Base-by-base conservation (phyloP, 1,139 yeast genomes). In the Debaryomyces nepalensis region DNA sequence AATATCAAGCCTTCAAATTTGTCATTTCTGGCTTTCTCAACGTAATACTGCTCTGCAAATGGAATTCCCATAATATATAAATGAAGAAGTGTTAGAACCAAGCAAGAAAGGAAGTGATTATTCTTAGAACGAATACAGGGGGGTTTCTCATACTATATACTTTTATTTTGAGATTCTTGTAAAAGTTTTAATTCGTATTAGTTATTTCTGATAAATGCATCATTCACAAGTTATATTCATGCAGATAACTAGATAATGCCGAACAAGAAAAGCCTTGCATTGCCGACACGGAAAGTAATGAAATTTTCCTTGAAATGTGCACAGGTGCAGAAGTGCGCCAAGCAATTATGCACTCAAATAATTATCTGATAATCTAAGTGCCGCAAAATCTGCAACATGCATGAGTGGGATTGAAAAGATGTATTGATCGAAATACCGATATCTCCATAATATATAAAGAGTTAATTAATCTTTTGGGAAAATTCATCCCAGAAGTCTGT, bases 1-100 rank as follows among this genome's bases (percentile, higher is more conserved):
- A 66, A 66, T 5, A 64, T 54, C 15, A 69, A 47, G 73, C 79
- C 73, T 40, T 66, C 70, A 46, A 52, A 73, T 42, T 55, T 59
- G 36, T 48, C 53, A 46, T 66, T 73, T 44, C 79, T 55, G 0
- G 58, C 53, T 22, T 39, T 52, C 50, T 76, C 81, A 19, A 64
- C 69, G 44, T 48, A 59, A 49, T 57, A 73, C 43, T 70, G 75
- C 2, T 55, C 44, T 9, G 52, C 40, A 37, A 60, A 65, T 4
- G 70, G 63, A 33, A 70, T 65, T 4, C 55, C n/a, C 45, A 27
- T 27, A 3, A n/a, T n/a, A 21, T 10, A 21, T 21, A 21, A 21
- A 21, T 21, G 10, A 21, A 21, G 7, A 7, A 21, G 24, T 21
- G n/a, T n/a, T n/a, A n/a, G n/a, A n/a, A n/a, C n/a, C n/a, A n/a